Conservation (phyloP, 1,139 yeast species). For the Yamadazyma dushanensis region DNA sequence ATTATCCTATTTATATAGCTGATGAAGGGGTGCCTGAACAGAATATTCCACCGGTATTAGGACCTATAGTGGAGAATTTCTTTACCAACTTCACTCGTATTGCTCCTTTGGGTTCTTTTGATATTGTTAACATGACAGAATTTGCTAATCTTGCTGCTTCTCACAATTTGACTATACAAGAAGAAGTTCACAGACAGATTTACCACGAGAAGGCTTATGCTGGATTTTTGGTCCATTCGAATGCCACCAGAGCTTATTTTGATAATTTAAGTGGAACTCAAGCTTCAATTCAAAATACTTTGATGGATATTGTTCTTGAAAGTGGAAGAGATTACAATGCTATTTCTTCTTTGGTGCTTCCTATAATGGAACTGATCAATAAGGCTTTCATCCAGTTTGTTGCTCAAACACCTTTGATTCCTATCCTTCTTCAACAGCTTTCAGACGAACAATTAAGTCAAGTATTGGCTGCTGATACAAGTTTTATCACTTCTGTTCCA, state of each 20-base stretch:
- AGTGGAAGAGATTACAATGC: constrained; percentile 36
- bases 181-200: constrained; percentile 29
- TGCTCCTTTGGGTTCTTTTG: constrained; percentile 23
- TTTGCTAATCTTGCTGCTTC: constrained; percentile 19
- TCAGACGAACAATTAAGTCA: constrained; percentile 18
- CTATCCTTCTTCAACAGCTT: constrained; percentile 22
- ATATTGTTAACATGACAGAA: constrained; percentile 22
- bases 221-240: constrained; percentile 27
- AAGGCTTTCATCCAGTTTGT: constrained; percentile 17
- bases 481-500: constrained; percentile 26
- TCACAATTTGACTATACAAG: constrained; percentile 22
- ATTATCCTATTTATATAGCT: constrained; percentile 28
- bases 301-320: constrained; percentile 29
- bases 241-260: constrained; percentile 26
- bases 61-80: constrained; percentile 23
- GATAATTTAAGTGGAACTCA: constrained; percentile 17
- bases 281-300: constrained; percentile 17
- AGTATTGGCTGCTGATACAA: constrained; percentile 22
- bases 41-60: constrained; percentile 26
- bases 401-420: constrained; percentile 21
- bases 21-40: constrained; percentile 21
- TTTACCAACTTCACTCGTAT: constrained; percentile 24
- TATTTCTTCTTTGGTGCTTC: constrained; percentile 21
- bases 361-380: constrained; percentile 19
- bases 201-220: constrained; percentile 36